Percentiles rank a stretch among this genome's conserved stretches.
These are phyloP conservation scores for Begonia loranthoides DNA, from an alignment of 306 rosid genomes.

Conservation along the genomic window DNA sequence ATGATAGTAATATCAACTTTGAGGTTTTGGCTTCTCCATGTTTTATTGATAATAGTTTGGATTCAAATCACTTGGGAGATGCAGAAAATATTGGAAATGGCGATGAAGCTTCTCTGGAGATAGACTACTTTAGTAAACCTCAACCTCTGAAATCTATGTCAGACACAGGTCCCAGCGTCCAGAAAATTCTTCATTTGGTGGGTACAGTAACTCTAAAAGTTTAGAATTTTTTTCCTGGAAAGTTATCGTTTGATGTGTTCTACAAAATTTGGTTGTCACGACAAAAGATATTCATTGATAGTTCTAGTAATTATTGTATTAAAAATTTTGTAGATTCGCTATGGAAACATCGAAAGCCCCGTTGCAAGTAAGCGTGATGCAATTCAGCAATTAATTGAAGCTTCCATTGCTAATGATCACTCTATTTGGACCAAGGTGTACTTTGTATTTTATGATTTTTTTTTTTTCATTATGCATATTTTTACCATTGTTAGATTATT, in stretches of 20 bases:
- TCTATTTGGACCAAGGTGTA: constrained; percentile 84
- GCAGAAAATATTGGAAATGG: constrained; percentile 33
- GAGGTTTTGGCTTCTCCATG: constrained; percentile 43
- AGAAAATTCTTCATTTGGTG: constrained; percentile 87
- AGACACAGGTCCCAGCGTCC: constrained; percentile 67
- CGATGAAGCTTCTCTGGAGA: constrained; percentile 33
- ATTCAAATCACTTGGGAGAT: constrained; percentile 35
- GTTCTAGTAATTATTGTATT: neutral
- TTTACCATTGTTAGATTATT: no score
- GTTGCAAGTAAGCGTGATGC: constrained; percentile 49
- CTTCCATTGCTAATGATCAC: constrained; percentile 56
- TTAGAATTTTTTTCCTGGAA: neutral
- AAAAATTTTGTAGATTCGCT: constrained; percentile 42
- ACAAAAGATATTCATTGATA: neutral
- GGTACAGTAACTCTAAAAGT: constrained; percentile 14
- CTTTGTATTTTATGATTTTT: constrained; percentile 5
- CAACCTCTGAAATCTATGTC: constrained; percentile 30
- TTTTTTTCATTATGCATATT: no score
- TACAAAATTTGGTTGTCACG: neutral
- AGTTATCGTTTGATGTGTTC: neutral
- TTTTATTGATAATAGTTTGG: constrained; percentile 22
- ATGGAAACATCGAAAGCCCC: constrained; percentile 57
- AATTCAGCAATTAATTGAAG: constrained; percentile 74
- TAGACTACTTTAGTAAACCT: constrained; percentile 32
- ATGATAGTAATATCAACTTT: constrained; percentile 27